These are phyloP conservation scores for Cyclotella atomus DNA, from an alignment of 108 stramenopile genomes.

Conservation along the genomic window DNA sequence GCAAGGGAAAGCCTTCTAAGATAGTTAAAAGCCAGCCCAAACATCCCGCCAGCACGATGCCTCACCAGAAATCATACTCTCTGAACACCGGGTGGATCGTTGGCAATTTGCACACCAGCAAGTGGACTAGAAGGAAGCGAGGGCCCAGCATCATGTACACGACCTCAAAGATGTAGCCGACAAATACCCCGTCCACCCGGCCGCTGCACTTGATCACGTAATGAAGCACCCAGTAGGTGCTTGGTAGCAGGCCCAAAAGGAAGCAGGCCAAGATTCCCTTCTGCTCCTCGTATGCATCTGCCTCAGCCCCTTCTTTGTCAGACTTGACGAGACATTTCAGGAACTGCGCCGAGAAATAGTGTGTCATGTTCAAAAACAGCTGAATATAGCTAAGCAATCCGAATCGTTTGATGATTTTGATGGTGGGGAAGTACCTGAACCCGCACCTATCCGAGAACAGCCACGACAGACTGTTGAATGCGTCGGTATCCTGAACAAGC, in stretches of 20 bases:
- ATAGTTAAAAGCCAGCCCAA: neutral
- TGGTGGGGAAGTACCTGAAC: neutral
- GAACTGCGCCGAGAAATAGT: neutral
- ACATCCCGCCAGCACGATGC: too few relatives aligned
- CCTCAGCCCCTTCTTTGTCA: neutral
- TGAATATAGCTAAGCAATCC: neutral
- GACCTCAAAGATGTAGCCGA: neutral
- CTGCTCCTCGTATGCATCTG: neutral
- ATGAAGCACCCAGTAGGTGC: neutral
- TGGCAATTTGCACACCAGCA: neutral
- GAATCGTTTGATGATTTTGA: neutral
- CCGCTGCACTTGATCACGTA: neutral
- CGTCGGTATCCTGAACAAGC: neutral
- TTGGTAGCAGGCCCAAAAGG: neutral
- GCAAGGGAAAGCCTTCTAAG: neutral
- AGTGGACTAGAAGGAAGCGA: neutral
- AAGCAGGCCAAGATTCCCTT: neutral
- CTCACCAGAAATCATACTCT: conserved; percentile 3
- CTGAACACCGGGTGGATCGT: neutral
- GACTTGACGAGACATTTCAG: conserved; percentile 1
- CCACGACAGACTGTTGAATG: neutral
- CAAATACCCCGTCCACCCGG: neutral
- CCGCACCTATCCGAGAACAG: neutral
- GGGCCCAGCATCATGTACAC: neutral
- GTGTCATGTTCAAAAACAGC: neutral